These are phyloP conservation scores for Rhynchosporium agropyri DNA, from an alignment of 2,329 filamentous ascomycete genomes.

Conservation along the genomic window DNA sequence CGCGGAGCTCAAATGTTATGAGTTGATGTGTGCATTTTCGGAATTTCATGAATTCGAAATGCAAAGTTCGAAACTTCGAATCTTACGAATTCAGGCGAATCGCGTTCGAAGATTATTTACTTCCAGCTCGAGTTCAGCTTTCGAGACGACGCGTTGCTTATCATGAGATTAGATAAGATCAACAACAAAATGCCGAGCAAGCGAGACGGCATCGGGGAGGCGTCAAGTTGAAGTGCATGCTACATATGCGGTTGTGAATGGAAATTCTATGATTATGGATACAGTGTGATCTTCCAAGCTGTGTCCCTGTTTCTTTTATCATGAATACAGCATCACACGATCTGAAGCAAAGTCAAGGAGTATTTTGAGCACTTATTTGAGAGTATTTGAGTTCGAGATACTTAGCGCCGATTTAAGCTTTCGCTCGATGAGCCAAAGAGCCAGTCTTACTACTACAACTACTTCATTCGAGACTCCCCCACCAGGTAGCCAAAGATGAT, in stretches of 20 bases:
- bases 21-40: neutral
- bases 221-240: no score
- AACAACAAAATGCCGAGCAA: conserved; percentile 1
- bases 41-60: neutral
- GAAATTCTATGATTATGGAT: no score
- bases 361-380: no score
- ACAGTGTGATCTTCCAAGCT: no score
- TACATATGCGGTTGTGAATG: no score
- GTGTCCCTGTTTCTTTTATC: no score
- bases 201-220: neutral
- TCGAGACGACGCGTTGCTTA: conserved; percentile 1
- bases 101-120: neutral
- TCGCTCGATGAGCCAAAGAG: no score
- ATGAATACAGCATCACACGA: neutral
- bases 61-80: neutral
- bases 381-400: no score
- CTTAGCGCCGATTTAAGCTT: no score
- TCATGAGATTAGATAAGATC: neutral
- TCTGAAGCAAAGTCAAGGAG: no score
- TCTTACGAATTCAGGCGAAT: no score
- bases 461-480: neutral
- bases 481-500: conserved; percentile 18
- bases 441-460: neutral
- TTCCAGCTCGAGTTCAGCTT: conserved; percentile 10
- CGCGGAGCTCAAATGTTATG: neutral